Evolutionary conservation across 2,329 filamentous ascomycete species (phyloP).

Genomic region (Orbilia quercus): DNA sequence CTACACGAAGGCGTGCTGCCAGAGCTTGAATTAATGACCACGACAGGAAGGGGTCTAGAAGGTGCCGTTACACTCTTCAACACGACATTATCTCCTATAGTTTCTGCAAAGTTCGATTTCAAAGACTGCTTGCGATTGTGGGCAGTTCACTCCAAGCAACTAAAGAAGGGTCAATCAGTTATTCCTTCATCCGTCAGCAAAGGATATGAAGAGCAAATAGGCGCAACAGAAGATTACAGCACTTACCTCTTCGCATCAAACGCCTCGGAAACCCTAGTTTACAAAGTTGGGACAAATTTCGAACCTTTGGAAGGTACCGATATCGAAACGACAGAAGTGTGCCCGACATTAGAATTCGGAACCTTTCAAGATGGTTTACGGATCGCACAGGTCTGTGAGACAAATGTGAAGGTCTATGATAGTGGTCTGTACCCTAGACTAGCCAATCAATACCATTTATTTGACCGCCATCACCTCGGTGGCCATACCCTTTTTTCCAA

Average conservation of each 20-base stretch:
- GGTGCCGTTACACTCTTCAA: conserved; percentile 81
- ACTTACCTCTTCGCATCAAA: conserved; percentile 86
- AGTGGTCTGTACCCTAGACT: conserved; percentile 72
- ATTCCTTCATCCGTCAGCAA: conserved; percentile 57
- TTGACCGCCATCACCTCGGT: conserved; percentile 23
- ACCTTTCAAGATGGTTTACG: conserved; percentile 82
- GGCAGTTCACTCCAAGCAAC: conserved; percentile 78
- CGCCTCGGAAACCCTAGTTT: conserved; percentile 61
- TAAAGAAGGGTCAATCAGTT: conserved; percentile 63
- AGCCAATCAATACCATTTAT: conserved; percentile 56
- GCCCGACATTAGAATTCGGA: conserved; percentile 79
- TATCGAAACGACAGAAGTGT: conserved; percentile 82
- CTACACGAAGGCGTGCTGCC: conserved; percentile 68
- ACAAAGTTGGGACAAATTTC: conserved; percentile 76
- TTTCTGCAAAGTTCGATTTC: conserved; percentile 77
- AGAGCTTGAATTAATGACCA: conserved; percentile 71
- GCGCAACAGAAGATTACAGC: conserved; percentile 73
- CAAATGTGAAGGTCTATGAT: conserved; percentile 90
- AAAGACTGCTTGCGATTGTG: conserved; percentile 80
- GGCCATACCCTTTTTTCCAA: conserved; percentile 37
- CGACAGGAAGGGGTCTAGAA: conserved; percentile 73
- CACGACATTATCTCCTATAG: conserved; percentile 78
- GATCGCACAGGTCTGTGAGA: conserved; percentile 86
- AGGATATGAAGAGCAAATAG: conserved; percentile 57
- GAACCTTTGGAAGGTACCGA: conserved; percentile 83